A percentile compares a stretch with the other conserved stretches of the same genome.
These are phyloP conservation scores for Yamadazyma tumulicola DNA, from an alignment of 805 yeast genomes.

Conservation along the genomic window DNA sequence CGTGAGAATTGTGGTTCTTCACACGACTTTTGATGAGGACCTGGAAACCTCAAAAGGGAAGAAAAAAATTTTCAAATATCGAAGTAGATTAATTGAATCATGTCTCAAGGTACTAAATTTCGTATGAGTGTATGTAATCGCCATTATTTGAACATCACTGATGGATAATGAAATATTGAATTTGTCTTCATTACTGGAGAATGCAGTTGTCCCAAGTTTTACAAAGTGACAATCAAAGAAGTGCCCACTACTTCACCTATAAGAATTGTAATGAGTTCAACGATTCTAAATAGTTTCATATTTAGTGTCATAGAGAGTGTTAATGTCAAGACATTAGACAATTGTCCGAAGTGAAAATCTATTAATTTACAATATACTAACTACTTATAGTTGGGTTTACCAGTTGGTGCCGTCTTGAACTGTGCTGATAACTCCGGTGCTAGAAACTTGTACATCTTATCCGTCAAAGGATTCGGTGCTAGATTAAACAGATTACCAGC, in stretches of 20 bases:
- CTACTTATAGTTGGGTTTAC: conserved; percentile 99
- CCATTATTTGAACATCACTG: no score
- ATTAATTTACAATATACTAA: no score
- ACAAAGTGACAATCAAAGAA: no score
- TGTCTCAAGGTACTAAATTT: conserved; percentile 96
- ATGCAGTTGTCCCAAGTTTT: no score
- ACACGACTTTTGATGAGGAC: conserved; percentile 2
- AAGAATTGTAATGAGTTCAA: no score
- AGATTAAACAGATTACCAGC: conserved; percentile 99
- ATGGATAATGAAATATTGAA: no score
- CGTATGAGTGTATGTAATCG: conserved; percentile 90
- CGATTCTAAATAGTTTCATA: no score
- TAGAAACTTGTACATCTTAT: conserved; percentile 96
- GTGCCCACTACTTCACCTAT: no score
- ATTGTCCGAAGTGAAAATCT: no score
- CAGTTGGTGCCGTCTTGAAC: conserved; percentile 99
- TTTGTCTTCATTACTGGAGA: no score
- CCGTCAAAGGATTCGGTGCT: conserved; percentile 99
- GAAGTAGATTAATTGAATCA: conserved; percentile 6
- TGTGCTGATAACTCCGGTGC: conserved; percentile 99
- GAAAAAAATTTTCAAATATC: neutral
- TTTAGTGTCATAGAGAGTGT: no score
- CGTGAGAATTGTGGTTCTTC: neutral
- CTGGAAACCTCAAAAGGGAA: neutral
- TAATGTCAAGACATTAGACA: no score